phyloP scores from a whole-genome alignment of 805 yeast genomes.

The Candida sphagnicola region DNA sequence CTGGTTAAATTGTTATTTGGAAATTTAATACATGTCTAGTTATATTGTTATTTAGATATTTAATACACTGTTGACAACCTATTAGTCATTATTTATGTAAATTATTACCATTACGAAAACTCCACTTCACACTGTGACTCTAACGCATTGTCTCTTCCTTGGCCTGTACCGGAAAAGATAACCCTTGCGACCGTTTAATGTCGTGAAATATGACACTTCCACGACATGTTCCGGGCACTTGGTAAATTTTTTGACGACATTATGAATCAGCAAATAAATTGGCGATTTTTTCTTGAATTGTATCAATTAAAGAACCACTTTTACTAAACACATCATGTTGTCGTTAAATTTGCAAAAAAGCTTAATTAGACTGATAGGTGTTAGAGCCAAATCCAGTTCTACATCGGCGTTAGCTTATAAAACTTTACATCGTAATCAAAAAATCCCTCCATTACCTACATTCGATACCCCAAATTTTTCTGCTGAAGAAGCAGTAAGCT shows the following conservation, averaged over 20 bases:
- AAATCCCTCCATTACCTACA: conserved; percentile 88
- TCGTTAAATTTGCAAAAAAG: neutral
- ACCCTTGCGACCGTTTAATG: neutral
- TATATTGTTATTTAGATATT: too few relatives aligned
- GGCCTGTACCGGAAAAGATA: neutral
- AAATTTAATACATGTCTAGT: too few relatives aligned
- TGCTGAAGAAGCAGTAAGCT: conserved; percentile 94
- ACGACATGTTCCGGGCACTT: neutral
- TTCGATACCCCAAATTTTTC: conserved; percentile 93
- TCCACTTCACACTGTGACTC: too few relatives aligned
- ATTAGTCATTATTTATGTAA: too few relatives aligned
- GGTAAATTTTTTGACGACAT: neutral
- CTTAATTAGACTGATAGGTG: conserved; percentile 1
- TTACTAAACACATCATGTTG: conserved; percentile 2
- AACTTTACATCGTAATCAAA: conserved; percentile 79
- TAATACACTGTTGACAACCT: too few relatives aligned
- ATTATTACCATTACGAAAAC: too few relatives aligned
- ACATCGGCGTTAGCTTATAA: conserved; percentile 95
- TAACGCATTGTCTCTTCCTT: neutral
- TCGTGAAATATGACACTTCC: neutral
- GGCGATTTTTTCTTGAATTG: neutral
- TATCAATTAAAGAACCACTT: neutral
- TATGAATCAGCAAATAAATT: conserved; percentile 1
- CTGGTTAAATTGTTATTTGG: too few relatives aligned
- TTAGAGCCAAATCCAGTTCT: conserved; percentile 49